Evolutionary conservation across 805 yeast genomes (phyloP).

Genomic region (Wickerhamiella dianesei): DNA sequence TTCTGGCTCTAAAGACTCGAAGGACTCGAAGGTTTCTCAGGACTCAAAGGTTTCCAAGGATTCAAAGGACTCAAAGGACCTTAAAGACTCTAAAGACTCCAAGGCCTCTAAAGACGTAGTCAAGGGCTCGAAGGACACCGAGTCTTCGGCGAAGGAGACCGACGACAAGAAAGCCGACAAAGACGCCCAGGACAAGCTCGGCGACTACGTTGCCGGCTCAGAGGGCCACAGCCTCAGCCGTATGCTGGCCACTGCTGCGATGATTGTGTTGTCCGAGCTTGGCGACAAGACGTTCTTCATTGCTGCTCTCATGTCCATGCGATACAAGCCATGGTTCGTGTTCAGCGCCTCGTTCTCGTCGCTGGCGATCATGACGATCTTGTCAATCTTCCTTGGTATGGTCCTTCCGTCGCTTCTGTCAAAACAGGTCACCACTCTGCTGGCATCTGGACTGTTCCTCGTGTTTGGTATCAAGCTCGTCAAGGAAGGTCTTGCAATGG

Average conservation of each 20-base stretch:
- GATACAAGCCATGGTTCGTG: conserved; percentile 69
- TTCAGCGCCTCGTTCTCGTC: conserved; percentile 80
- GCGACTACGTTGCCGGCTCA: neutral
- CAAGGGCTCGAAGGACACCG: neutral
- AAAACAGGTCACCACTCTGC: conserved; percentile 59
- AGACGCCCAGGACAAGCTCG: conserved; percentile 1
- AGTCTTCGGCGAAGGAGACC: neutral
- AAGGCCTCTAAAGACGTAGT: neutral
- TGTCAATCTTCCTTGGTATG: conserved; percentile 86
- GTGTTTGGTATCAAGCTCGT: conserved; percentile 37
- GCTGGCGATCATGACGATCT: conserved; percentile 75
- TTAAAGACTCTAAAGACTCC: neutral
- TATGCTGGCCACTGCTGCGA: conserved; percentile 67
- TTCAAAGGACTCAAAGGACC: neutral
- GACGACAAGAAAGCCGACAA: conserved; percentile 1
- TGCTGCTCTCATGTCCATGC: conserved; percentile 98
- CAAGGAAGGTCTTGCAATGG: conserved; percentile 71
- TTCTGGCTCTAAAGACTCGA: no score
- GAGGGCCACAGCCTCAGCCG: conserved; percentile 25
- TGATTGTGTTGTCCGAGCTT: conserved; percentile 91
- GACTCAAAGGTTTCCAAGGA: conserved; percentile 1
- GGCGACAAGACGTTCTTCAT: conserved; percentile 96
- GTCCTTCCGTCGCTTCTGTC: conserved; percentile 76
- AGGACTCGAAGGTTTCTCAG: no score
- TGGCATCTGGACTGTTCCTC: conserved; percentile 70